Evolutionary conservation across 441 rosid species (phyloP), one percentile per base, ranked within the genome.

Genomic region (Dalechampia spathulata): DNA sequence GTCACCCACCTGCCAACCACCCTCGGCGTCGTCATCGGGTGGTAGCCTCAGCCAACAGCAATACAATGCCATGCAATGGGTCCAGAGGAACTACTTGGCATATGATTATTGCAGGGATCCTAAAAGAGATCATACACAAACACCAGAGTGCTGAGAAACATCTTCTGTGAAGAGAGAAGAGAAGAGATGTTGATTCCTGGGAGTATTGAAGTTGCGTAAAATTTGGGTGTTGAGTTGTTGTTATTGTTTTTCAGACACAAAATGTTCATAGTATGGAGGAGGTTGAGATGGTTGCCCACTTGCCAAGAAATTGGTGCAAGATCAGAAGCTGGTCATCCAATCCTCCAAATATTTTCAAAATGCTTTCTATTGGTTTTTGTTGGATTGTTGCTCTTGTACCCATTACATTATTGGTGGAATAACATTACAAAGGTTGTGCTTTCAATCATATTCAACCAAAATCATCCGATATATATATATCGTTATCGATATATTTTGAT

Each of bases 71-170:
- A 92, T 92, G 98, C 57, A 75, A 64, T 92, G 94, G 96, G 88
- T 78, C 45, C 98, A 86, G 41, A 68, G 70, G 49, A 78, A 85
- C 66, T 75, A 72, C 55, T 26, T 86, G 86, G 80, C 77, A 14
- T 88, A 92, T 54, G 66, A 92, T 66, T 92, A 92, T 52, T 92
- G 96, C 68, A 66, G 41, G 55, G 98, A 92, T 61, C 65, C 68
- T 39, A 84, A 67, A 23, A 81, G 98, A 49, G 93, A 92, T 60
- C 96, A 75, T 60, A 76, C 86, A 42, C 68, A 78, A 43, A 92
- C 85, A 4, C 97, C 98, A 0, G 96, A 92, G 74, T 92, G 98
- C 61, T 52, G 46, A 48, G 34, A 6, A 5, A 3, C 7, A 2
- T 2, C 10, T 14, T 10, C n/a, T 25, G 9, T 25, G 3, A 26